Base-by-base conservation (phyloP, 2,329 filamentous ascomycete genomes). In the Fusarium ramigenum region DNA sequence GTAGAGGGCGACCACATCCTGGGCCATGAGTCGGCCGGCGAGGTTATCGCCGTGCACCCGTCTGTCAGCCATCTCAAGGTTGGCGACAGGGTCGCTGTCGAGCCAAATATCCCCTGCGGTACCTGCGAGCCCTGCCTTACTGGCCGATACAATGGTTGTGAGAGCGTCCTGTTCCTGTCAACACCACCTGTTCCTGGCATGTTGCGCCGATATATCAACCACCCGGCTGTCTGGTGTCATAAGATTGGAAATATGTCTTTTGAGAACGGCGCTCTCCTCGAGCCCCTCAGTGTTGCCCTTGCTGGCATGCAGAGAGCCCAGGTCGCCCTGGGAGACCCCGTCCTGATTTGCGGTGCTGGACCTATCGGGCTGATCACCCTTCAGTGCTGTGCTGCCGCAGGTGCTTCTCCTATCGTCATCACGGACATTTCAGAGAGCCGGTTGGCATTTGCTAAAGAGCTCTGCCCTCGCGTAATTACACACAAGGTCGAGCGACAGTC, bases 81-180 rank as follows among this genome's bases (percentile, higher is more conserved):
- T 44, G 96, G 96, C 80, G 96, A 98, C 85, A 93, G 95, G 75
- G 94, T 98, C 65, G 96, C 96, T 64, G 89, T 98, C 80, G 96
- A 98, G 85, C 96, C 96, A 70, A 97, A 97, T 83, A 90, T 98
- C 77, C 95, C 96, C 82, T 98, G 96, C 88, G 90, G 92, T 82
- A 89, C 90, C 79, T 98, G 95, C 88, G 94, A 97, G 84, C 93
- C 94, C 43, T 98, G 95, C 83, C 86, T 97, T 74, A 96, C 93
- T 18, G 96, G 96, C 65, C 92, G 94, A 78, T 98, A 98, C 88
- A 98, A 98, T 82, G 96, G 95, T 69, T 98, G 96, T 85, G 93
- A 95, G 78, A 88, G 87, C 59, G 94, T 98, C 74, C 85, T 89
- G 61, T 98, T 98, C 86, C 88, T 97, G 58, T 97, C 94, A 56